Conservation (phyloP, 2,329 filamentous ascomycete genomes). For the Ophiostoma ulmi region DNA sequence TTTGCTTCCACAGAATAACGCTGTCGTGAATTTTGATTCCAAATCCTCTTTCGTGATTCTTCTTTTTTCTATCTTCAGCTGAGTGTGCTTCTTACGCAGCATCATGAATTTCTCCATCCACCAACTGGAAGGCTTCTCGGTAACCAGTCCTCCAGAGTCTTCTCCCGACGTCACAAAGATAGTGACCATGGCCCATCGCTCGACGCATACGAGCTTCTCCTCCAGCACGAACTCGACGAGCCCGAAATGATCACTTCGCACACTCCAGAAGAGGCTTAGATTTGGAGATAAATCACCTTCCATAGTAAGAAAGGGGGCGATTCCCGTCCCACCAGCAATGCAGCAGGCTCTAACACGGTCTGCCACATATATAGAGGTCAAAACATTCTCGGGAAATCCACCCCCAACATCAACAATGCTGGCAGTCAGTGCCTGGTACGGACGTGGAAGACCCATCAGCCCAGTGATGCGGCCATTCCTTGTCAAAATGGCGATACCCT, state of each 20-base stretch:
- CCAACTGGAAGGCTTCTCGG: neutral
- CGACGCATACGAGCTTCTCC: neutral
- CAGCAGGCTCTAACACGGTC: neutral
- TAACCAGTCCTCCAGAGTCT: neutral
- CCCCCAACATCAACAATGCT: conserved; percentile 25
- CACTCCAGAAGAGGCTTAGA: neutral
- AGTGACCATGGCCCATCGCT: neutral
- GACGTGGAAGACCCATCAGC: conserved; percentile 27
- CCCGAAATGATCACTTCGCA: neutral
- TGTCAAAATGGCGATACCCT: conserved; percentile 18
- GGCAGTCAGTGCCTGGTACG: conserved; percentile 23
- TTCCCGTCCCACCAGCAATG: conserved; percentile 5
- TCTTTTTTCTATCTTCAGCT: neutral
- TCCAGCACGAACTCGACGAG: neutral
- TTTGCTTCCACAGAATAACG: conserved; percentile 30
- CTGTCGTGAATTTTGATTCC: neutral
- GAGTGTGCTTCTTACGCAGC: neutral
- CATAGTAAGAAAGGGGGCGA: neutral
- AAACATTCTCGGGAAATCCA: conserved; percentile 1
- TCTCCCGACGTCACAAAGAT: conserved; percentile 3
- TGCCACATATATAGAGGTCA: neutral
- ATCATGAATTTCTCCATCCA: neutral
- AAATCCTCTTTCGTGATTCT: neutral
- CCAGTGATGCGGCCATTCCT: conserved; percentile 28
- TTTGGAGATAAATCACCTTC: neutral